A percentile compares a stretch with the other conserved stretches of the same genome.
Evolutionary conservation across 768 basidiomycete species (phyloP).

Genomic region (Strobilomyces echinocephalus): DNA sequence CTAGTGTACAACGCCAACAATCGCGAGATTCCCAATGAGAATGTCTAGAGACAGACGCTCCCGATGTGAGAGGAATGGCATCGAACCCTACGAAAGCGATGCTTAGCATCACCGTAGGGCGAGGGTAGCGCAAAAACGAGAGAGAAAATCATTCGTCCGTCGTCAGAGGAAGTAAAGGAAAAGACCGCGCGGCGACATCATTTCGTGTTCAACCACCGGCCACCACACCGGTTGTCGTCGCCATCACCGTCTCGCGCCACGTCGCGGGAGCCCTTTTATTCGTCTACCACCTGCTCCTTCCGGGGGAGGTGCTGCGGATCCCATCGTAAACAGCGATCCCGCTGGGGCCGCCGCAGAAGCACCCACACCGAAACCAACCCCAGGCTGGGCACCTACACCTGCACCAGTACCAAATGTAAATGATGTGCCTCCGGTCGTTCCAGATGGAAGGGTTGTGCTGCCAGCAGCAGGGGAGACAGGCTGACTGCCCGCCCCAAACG

Average conservation of each 20-base stretch:
- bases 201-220: conserved; percentile 10
- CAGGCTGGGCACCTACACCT: conserved; percentile 34
- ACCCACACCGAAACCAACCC: conserved; percentile 37
- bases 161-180: conserved; percentile 11
- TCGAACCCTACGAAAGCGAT: conserved; percentile 12
- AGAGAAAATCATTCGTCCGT: conserved; percentile 8
- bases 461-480: conserved; percentile 54
- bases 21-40: conserved; percentile 14
- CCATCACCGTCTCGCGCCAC: conserved; percentile 26
- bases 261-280: conserved; percentile 55
- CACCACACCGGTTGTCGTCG: conserved; percentile 9
- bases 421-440: conserved; percentile 24
- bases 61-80: conserved; percentile 3
- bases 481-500: conserved; percentile 50
- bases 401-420: conserved; percentile 37
- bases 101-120: conserved; percentile 23
- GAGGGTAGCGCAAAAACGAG: conserved; percentile 20
- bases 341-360: conserved; percentile 30
- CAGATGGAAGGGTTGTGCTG: conserved; percentile 28
- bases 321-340: conserved; percentile 53
- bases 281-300: conserved; percentile 36
- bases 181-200: not conserved
- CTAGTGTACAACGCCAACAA: conserved; percentile 15
- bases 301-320: conserved; percentile 45
- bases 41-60: conserved; percentile 10